Base-by-base conservation (phyloP, 2,329 filamentous ascomycete genomes). In the Neopestalotiopsis sp. region DNA sequence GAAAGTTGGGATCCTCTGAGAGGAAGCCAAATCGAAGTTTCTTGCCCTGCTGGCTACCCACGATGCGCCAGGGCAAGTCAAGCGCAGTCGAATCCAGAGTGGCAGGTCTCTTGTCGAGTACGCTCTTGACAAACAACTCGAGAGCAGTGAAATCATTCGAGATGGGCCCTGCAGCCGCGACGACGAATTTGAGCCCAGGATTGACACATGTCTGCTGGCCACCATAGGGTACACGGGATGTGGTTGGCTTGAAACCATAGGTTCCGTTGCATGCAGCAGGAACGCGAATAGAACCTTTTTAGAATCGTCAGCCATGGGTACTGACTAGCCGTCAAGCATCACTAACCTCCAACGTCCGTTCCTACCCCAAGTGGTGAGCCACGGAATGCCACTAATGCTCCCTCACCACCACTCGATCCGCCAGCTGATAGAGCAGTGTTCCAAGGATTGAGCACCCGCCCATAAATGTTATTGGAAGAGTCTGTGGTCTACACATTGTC, bases 21-120 rank as follows among this genome's bases (percentile, higher is more conserved):
- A 87, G 73, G 1, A 89, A 71, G 0, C 88, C 88, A 57, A 90
- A 83, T 0, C 79, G 80, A 3, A 89, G 69, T 62, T 77, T 73
- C 4, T 69, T 42, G 4, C 59, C 66, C n/a, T 71, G 74, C 0
- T 80, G 69, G 0, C 66, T 69, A n/a, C 17, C 38, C 3, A 57
- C 5, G 10, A 17, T 1, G 28, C 81, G 78, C 87, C 87, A 90
- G 0, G 85, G 84, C 0, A 83, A 75, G 9, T 81, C 79, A 0
- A 83, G 67, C 0, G 78, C 81, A 0, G 78, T 77, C 0, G 78
- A 74, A 45, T 89, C 86, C 32, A 83, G 80, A 2, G 72, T 72
- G 83, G 84, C 87, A 0, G 85, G 82, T 0, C 82, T 71, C 1
- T 78, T 76, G 2, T 75, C 71, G 0, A 84, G 69, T 0, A 87